Evolutionary conservation across 2,329 filamentous ascomycete species (phyloP), one percentile per base, ranked within the genome.

Genomic region (Pseudogymnoascus sp.): DNA sequence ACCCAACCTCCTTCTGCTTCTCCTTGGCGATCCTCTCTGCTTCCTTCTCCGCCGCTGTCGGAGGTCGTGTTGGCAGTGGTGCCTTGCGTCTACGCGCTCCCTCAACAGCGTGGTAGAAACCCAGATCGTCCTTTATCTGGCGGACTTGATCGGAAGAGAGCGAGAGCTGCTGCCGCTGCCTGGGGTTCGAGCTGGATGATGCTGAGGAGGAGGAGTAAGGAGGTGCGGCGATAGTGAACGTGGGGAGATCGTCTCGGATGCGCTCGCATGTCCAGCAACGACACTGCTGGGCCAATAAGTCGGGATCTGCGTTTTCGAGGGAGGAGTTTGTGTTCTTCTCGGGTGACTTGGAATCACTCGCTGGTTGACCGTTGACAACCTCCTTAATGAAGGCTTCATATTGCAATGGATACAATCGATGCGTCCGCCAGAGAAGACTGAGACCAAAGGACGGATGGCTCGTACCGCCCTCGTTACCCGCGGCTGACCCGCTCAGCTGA

Each of bases 221-320:
- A 42, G 40, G 40, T 42, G 40, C 40, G 16, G 40, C 40, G 40
- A 42, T 8, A 26, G 56, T 50, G 44, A 56, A 65, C 16, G n/a
- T 50, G n/a, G 64, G 64, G 11, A 24, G 26, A 21, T 65, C 64
- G 40, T 65, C 64, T 19, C 64, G 61, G 56, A 65, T 63, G 42
- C 64, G 64, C 42, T 65, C 64, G 62, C 64, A 65, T 8, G 62
- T 65, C 64, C 64, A 65, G 56, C 64, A 65, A 26, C 35, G 61
- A 63, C 29, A 63, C 37, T 21, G 47, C 16, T 7, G 60, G 24
- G n/a, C 35, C 16, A 42, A 40, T n/a, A 26, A 47, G 21, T 60
- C 47, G 50, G n/a, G 21, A 29, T 61, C 50, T 40, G 40, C 33
- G 26, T 40, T 53, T 35, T 29, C 31, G 35, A 37, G 38, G 6